Evolutionary conservation across 1,139 yeast species (phyloP).

Genomic region (Suhomyces bolitotheri): DNA sequence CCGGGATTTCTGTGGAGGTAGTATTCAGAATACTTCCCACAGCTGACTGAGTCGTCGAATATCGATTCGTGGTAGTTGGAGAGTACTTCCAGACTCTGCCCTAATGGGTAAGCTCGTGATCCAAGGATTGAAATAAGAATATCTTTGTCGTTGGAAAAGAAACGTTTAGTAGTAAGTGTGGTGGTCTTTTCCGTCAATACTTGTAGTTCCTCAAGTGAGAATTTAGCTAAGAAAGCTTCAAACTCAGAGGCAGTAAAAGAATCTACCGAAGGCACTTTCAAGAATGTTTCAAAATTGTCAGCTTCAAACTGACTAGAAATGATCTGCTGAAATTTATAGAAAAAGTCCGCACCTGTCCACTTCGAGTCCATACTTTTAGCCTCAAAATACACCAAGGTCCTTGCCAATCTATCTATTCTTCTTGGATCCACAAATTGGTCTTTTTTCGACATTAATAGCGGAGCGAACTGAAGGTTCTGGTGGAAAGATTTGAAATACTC

Average conservation of each 20-base stretch:
- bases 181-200: background rate
- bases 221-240: conserved; percentile 1
- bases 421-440: conserved; percentile 1
- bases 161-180: background rate
- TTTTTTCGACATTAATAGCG: background rate
- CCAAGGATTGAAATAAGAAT: too few relatives aligned
- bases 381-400: conserved; percentile 1
- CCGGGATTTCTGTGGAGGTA: background rate
- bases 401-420: conserved; percentile 2
- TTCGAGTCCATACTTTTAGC: background rate
- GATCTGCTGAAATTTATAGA: conserved; percentile 6
- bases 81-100: background rate
- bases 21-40: conserved; percentile 1
- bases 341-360: background rate
- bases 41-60: conserved; percentile 1
- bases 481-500: background rate
- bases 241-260: conserved; percentile 3
- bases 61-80: background rate
- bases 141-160: too few relatives aligned
- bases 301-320: conserved; percentile 3
- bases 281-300: conserved; percentile 2
- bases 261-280: conserved; percentile 3
- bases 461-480: conserved; percentile 1
- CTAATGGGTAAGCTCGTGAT: background rate
- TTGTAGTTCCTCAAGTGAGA: conserved; percentile 2